These are phyloP conservation scores for Isoetes taiwanensis DNA, from an alignment of 75 land plant genomes.

Conservation along the genomic window DNA sequence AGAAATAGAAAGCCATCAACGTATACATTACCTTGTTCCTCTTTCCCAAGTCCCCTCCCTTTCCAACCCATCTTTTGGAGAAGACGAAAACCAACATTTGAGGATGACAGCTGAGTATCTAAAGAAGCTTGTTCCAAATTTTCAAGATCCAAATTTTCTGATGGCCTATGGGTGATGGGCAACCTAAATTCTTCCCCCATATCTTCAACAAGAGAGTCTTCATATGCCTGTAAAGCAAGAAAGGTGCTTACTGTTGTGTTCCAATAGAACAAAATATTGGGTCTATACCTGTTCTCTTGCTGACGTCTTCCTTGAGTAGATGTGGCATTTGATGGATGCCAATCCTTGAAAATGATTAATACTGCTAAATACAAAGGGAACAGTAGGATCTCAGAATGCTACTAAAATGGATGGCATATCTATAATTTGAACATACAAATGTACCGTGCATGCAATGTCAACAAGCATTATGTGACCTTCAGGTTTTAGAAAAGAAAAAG, in stretches of 20 bases:
- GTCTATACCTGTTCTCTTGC: conserved; percentile 13
- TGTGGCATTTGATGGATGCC: too few relatives aligned
- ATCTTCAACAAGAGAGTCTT: conserved; percentile 56
- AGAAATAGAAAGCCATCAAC: too few relatives aligned
- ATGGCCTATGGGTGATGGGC: conserved; percentile 66
- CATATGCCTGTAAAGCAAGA: conserved; percentile 45
- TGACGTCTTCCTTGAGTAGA: conserved; percentile 16
- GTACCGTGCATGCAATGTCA: too few relatives aligned
- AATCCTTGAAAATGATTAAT: too few relatives aligned
- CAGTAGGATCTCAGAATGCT: too few relatives aligned
- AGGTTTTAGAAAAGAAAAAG: too few relatives aligned
- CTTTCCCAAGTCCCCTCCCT: conserved; percentile 95
- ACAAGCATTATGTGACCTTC: too few relatives aligned
- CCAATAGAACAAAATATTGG: background rate
- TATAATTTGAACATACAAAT: too few relatives aligned
- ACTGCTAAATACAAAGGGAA: too few relatives aligned
- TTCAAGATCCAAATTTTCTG: conserved; percentile 70
- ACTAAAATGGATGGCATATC: too few relatives aligned
- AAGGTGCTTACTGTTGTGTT: background rate
- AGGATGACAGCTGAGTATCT: conserved; percentile 81
- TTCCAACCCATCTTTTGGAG: conserved; percentile 99
- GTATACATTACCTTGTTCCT: conserved; percentile 96
- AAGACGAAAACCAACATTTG: conserved; percentile 86
- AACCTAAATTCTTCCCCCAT: conserved; percentile 63
- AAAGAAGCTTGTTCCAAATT: conserved; percentile 89